phyloP scores from a whole-genome alignment of 1,284 basidiomycete species.

The Apiotrichum gracile region DNA sequence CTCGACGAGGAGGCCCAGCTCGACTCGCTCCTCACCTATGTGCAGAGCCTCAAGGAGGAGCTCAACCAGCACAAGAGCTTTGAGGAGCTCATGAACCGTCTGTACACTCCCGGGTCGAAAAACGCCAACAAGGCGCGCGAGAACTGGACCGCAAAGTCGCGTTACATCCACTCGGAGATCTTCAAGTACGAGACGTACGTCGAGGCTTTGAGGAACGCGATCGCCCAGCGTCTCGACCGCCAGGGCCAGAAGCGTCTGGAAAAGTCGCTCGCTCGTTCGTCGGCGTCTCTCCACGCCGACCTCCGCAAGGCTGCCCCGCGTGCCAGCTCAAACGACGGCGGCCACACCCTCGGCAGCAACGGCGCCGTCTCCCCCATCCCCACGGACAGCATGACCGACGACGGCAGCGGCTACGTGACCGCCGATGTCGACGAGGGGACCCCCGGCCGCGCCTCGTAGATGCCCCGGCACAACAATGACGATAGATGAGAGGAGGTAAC shows the following conservation, averaged over 20 bases:
- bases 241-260: conserved; percentile 81
- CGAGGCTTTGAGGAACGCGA: conserved; percentile 74
- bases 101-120: conserved; percentile 74
- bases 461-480: not conserved
- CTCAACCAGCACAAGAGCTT: conserved; percentile 76
- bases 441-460: not conserved
- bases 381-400: not conserved
- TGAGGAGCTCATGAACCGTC: conserved; percentile 69
- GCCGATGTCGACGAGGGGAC: conserved; percentile 1
- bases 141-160: conserved; percentile 90
- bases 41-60: conserved; percentile 67
- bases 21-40: conserved; percentile 75
- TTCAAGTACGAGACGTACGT: conserved; percentile 96
- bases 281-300: conserved; percentile 5
- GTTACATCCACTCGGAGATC: conserved; percentile 81
- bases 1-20: conserved; percentile 88
- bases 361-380: not conserved
- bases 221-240: conserved; percentile 72
- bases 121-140: conserved; percentile 69
- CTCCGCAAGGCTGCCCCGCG: not conserved
- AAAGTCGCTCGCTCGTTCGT: conserved; percentile 28
- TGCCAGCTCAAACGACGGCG: not conserved
- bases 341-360: not conserved
- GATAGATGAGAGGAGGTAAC: too few species aligned
- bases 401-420: not conserved